Evolutionary conservation across 495 filamentous ascomycete species (phyloP).

Genomic region (Xylaria flabelliformis): DNA sequence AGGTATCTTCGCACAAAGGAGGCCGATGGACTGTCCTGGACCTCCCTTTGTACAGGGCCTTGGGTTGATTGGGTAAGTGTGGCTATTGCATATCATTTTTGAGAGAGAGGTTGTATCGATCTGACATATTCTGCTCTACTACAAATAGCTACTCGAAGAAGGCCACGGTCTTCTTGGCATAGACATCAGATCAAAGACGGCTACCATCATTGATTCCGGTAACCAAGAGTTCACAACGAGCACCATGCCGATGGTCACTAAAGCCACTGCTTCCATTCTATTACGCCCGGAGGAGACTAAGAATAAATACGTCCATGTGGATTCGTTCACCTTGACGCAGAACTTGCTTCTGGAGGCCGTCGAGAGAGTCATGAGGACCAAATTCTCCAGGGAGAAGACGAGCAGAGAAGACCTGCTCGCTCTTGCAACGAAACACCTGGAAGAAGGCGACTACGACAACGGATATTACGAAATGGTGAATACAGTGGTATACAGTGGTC

Average conservation of each 20-base stretch:
- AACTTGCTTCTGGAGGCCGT: neutral
- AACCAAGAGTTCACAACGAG: neutral
- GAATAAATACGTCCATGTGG: neutral
- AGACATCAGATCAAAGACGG: neutral
- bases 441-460: neutral
- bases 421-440: neutral
- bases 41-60: neutral
- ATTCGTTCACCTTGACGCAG: neutral
- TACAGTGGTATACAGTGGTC: neutral
- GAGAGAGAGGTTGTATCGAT: neutral
- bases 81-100: neutral
- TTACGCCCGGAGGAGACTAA: neutral
- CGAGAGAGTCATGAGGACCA: neutral
- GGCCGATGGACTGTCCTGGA: conserved; percentile 1
- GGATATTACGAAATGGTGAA: neutral
- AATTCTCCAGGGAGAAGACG: neutral
- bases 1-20: neutral
- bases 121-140: neutral
- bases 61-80: conserved; percentile 3
- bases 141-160: neutral
- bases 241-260: neutral
- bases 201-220: neutral
- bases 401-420: neutral
- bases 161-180: neutral
- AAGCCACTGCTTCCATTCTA: neutral